phyloP scores from a whole-genome alignment of 805 yeast species.

The Cyberlindnera nakhonratchasimensis region DNA sequence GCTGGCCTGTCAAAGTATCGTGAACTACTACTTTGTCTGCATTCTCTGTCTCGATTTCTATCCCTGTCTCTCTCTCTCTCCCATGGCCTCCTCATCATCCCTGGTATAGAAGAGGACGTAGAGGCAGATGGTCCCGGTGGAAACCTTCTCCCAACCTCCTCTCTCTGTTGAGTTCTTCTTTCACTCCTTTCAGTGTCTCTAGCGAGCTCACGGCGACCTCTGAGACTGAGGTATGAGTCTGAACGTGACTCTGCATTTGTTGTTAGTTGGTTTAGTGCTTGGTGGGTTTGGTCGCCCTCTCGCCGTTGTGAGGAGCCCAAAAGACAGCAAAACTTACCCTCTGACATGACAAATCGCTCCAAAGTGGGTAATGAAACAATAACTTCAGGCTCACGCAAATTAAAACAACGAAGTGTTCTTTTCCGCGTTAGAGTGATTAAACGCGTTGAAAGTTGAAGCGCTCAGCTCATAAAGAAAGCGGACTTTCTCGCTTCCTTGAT shows the following conservation, averaged over 20 bases:
- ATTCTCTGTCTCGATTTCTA: conserved; percentile 1
- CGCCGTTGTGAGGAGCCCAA: no score
- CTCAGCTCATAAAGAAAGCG: neutral
- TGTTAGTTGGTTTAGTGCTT: neutral
- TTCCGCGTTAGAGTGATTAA: neutral
- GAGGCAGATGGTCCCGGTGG: neutral
- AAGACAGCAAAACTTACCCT: conserved; percentile 1
- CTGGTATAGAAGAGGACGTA: neutral
- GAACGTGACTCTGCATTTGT: conserved; percentile 3
- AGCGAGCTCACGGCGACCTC: conserved; percentile 3
- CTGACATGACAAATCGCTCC: conserved; percentile 4
- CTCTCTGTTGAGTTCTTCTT: neutral
- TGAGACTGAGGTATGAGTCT: conserved; percentile 1
- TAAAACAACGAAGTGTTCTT: no score
- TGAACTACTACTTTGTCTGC: conserved; percentile 5
- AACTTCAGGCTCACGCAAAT: no score
- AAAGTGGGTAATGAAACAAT: no score
- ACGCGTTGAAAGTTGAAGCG: neutral
- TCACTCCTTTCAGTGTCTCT: neutral
- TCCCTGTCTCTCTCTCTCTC: conserved; percentile 3
- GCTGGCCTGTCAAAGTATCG: conserved; percentile 5
- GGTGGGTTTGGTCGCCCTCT: no score
- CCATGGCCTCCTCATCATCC: conserved; percentile 6
- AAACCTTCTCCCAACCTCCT: neutral
- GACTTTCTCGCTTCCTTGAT: no score